phyloP scores from a whole-genome alignment of 805 yeast species.

The Teunomyces funiuensis region DNA sequence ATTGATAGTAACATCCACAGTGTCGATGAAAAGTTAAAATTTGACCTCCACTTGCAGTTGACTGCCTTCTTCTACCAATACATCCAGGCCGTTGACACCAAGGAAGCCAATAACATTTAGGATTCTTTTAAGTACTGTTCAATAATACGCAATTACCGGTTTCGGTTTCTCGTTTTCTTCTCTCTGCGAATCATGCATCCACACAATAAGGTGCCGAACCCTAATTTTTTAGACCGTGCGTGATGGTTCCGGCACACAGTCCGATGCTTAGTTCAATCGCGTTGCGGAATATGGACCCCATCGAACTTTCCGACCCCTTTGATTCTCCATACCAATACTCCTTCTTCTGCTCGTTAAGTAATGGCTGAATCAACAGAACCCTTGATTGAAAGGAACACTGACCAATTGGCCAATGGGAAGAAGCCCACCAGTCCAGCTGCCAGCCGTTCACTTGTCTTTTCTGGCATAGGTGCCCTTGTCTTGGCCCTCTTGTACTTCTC shows the following conservation, averaged over 20 bases:
- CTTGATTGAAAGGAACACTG: neutral
- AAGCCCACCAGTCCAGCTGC: neutral
- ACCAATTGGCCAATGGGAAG: neutral
- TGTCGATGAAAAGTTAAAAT: conserved; percentile 33
- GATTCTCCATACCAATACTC: neutral
- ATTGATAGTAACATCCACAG: conserved; percentile 31
- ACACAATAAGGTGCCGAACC: neutral
- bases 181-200: no score
- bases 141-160: neutral
- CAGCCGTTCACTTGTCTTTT: neutral
- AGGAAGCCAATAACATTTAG: neutral
- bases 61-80: conserved; percentile 35
- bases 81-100: conserved; percentile 14
- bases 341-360: neutral
- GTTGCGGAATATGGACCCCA: no score
- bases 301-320: no score
- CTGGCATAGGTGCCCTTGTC: neutral
- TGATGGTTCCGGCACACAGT: neutral
- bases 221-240: neutral
- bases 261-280: no score
- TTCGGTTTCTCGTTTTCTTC: neutral
- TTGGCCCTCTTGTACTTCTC: neutral
- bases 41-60: conserved; percentile 35
- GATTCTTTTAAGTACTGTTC: neutral
- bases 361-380: neutral